A percentile compares a stretch with the other conserved stretches of the same genome.
phyloP scores from a whole-genome alignment of 352 stramenopile species.

The Pythium brachiatum region DNA sequence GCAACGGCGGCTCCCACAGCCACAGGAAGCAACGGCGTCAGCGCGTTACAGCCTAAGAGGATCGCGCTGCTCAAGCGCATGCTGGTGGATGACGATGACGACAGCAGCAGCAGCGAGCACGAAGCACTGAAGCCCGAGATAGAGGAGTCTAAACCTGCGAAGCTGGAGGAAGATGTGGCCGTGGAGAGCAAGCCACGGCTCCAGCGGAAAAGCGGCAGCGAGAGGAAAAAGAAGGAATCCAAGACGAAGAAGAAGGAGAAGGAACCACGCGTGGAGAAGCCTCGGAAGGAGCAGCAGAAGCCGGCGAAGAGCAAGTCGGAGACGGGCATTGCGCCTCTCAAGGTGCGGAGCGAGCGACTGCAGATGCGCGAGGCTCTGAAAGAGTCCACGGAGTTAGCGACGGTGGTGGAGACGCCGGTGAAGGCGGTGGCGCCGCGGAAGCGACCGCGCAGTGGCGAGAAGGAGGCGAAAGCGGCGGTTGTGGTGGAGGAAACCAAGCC shows the following conservation, averaged over 20 bases:
- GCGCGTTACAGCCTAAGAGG: not conserved
- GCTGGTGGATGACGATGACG: conserved; percentile 15
- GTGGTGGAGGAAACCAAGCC: not conserved
- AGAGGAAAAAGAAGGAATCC: not conserved
- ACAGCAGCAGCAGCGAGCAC: conserved; percentile 23
- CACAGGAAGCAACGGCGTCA: not conserved
- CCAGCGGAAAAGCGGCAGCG: not conserved
- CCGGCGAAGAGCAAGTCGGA: conserved; percentile 1
- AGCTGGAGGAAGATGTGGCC: not conserved
- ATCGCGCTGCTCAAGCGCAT: conserved; percentile 12
- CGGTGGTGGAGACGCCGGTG: conserved; percentile 5
- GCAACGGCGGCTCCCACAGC: not conserved
- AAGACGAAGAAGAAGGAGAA: conserved; percentile 1
- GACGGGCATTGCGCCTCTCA: not conserved
- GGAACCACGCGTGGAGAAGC: not conserved
- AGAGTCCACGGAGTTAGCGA: conserved; percentile 5
- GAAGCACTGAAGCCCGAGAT: not conserved
- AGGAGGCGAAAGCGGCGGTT: not conserved
- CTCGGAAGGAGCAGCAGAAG: conserved; percentile 2
- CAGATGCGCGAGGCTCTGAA: conserved; percentile 15
- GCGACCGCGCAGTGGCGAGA: conserved; percentile 5
- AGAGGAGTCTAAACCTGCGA: not conserved
- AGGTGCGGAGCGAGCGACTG: conserved; percentile 25
- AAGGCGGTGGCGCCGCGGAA: conserved; percentile 6
- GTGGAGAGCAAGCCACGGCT: not conserved